Evolutionary conservation across 2,329 filamentous ascomycete species (phyloP), one percentile per base, ranked within the genome.

Genomic region (Fusarium vanettenii): DNA sequence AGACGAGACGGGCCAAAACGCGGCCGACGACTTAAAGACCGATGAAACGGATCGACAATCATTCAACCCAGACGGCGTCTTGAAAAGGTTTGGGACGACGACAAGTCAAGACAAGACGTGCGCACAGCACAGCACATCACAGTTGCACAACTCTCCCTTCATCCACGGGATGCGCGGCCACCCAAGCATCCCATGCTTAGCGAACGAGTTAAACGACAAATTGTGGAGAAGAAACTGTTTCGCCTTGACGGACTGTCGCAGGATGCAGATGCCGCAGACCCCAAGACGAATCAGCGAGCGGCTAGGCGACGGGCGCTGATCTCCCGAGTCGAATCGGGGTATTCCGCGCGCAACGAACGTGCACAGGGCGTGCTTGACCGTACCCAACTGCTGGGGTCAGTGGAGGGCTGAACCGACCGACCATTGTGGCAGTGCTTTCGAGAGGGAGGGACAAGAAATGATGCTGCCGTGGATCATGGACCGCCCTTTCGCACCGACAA

Each of bases 291-390:
- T 72, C 71, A 78, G 70, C 48, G 64, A 55, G 63, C 70, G 60
- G 66, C 64, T 67, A n/a, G 60, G 39, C 66, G 64, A 48, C 56
- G 50, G 67, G 60, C 64, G 67, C 74, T 77, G 77, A 79, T 79
- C 73, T 75, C 67, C 75, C 70, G 75, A 69, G 56, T 69, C 74
- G 66, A 71, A 79, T 76, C 70, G 72, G 75, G 64, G 31, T 59
- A 68, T 77, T 74, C 72, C 77, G 69, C 62, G 66, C 62, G 65
- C 70, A 62, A 25, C 33, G 35, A 70, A 66, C 60, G 66, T 66
- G 66, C 66, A 70, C 66, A 72, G 61, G 56, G 67, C 69, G 64
- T 48, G 31, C 59, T 67, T 61, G 50, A 61, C 68, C 56, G 64
- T 50, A 45, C 67, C 55, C 45, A 64, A 65, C 45, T 64, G 50